Conservation (phyloP, 805 yeast species). For the Nakazawaea siamensis region DNA sequence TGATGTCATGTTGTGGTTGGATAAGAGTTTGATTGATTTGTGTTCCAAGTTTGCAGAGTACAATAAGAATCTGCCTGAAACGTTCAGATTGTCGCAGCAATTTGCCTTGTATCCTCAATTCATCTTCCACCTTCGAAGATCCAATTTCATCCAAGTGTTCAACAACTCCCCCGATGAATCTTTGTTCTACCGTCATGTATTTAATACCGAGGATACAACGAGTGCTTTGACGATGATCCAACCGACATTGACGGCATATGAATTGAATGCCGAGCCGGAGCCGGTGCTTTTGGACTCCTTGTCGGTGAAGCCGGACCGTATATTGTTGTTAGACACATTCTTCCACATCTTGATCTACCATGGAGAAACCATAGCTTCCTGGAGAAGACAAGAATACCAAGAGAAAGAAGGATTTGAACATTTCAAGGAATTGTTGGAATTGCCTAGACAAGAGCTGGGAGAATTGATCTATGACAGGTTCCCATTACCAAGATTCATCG, state of each 20-base stretch:
- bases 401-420: slow-evolving; percentile 51
- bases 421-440: slow-evolving; percentile 50
- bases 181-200: slow-evolving; percentile 51
- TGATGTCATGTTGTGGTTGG: slow-evolving; percentile 40
- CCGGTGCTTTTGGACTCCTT: slow-evolving; percentile 59
- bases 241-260: slow-evolving; percentile 56
- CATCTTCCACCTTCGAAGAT: slow-evolving; percentile 58
- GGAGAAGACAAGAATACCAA: slow-evolving; percentile 61
- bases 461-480: slow-evolving; percentile 56
- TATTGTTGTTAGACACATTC: slow-evolving; percentile 56
- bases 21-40: slow-evolving; percentile 36
- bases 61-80: slow-evolving; percentile 33
- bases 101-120: slow-evolving; percentile 58
- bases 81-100: slow-evolving; percentile 40
- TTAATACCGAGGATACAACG: slow-evolving; percentile 51
- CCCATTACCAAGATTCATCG: slow-evolving; percentile 67
- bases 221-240: slow-evolving; percentile 63
- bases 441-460: slow-evolving; percentile 59
- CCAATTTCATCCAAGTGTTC: slow-evolving; percentile 57
- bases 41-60: slow-evolving; percentile 41
- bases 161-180: slow-evolving; percentile 72
- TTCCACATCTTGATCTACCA: slow-evolving; percentile 63
- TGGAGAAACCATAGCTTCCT: slow-evolving; percentile 57
- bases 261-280: slow-evolving; percentile 47
- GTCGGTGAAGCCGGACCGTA: slow-evolving; percentile 49